Evolutionary conservation across 2,329 filamentous ascomycete genomes (phyloP).

Genomic region (Cercospora sojina): DNA sequence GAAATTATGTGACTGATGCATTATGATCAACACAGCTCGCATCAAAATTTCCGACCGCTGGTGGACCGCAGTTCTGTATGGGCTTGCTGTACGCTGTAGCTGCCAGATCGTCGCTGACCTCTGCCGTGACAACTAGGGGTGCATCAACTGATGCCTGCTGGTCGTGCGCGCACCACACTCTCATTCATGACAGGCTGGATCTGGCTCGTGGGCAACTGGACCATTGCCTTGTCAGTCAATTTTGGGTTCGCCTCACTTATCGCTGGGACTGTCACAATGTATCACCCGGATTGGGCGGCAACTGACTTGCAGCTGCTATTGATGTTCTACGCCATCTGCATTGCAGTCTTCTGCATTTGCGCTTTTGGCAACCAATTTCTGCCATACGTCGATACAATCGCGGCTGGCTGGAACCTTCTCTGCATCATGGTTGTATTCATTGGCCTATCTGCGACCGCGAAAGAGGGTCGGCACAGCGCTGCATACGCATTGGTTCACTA

Average conservation of each 20-base stretch:
- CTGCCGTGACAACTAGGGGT: not conserved
- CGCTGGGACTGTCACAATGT: conserved; percentile 50
- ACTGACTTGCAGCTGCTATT: conserved; percentile 67
- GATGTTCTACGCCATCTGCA: conserved; percentile 67
- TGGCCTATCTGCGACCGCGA: conserved; percentile 55
- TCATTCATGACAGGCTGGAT: conserved; percentile 69
- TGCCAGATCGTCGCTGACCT: not conserved
- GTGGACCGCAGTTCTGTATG: conserved; percentile 70
- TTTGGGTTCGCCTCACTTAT: conserved; percentile 63
- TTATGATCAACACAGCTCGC: conserved; percentile 55
- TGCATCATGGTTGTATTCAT: conserved; percentile 60
- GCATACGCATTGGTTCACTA: conserved; percentile 57
- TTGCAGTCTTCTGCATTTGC: conserved; percentile 65
- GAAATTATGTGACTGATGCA: not conserved
- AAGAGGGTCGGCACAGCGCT: conserved; percentile 53
- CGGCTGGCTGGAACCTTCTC: conserved; percentile 53
- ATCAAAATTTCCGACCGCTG: conserved; percentile 71
- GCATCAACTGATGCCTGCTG: not conserved
- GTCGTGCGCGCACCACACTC: not conserved
- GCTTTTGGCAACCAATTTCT: conserved; percentile 66
- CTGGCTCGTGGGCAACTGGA: conserved; percentile 76
- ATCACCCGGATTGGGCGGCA: conserved; percentile 53
- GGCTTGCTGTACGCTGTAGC: not conserved
- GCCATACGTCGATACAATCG: conserved; percentile 61
- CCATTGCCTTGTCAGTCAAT: conserved; percentile 74